Percentiles rank a stretch among this genome's conserved stretches.
Conservation (phyloP, 495 filamentous ascomycete genomes). For the Talaromyces wortmannii region DNA sequence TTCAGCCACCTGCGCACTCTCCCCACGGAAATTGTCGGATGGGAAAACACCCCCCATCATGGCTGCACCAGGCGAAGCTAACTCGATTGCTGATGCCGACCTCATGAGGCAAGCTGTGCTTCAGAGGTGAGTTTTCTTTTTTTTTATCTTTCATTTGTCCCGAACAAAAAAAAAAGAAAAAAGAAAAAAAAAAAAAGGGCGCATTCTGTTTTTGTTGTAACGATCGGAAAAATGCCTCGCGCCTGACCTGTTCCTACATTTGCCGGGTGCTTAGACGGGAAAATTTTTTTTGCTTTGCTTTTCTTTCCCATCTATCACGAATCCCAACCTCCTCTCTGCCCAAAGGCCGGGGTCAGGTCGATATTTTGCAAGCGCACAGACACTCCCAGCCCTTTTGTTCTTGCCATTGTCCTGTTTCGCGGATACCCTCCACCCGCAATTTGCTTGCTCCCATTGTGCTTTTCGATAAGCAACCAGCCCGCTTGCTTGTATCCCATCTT, state of each 20-base stretch:
- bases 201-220: too few relatives aligned
- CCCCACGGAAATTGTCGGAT: conserved; percentile 20
- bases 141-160: conserved; percentile 4
- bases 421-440: neutral
- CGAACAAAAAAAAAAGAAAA: neutral
- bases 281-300: conserved; percentile 2
- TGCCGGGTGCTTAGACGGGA: neutral
- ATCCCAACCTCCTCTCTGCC: neutral
- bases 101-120: conserved; percentile 45
- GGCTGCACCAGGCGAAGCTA: conserved; percentile 41
- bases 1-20: too few relatives aligned
- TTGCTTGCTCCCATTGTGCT: neutral
- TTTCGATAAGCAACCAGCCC: too few relatives aligned
- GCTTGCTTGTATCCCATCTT: too few relatives aligned
- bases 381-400: neutral
- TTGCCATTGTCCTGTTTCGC: neutral
- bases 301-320: neutral
- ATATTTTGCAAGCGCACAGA: too few relatives aligned
- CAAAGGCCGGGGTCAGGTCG: neutral
- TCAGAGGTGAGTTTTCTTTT: conserved; percentile 35
- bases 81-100: conserved; percentile 44
- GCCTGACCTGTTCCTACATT: too few relatives aligned
- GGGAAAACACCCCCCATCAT: conserved; percentile 29
- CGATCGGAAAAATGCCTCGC: too few relatives aligned
- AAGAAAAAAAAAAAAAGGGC: too few relatives aligned